Evolutionary conservation across 306 rosid genomes (phyloP).

Genomic region (Lathyrus aphaca): DNA sequence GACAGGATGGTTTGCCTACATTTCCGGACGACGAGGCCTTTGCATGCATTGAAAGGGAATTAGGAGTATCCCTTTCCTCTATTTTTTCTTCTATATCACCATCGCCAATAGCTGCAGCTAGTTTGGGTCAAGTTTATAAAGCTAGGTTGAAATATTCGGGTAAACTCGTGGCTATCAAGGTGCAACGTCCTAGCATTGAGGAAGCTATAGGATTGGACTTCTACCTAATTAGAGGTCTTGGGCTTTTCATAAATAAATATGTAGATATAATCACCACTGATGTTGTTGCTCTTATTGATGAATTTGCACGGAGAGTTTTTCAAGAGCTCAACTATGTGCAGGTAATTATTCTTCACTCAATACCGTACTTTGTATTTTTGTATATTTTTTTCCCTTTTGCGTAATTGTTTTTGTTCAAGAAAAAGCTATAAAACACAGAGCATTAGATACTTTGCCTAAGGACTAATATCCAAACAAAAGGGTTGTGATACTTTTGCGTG

Average conservation of each 20-base stretch:
- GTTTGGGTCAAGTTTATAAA: conserved; percentile 94
- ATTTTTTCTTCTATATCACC: conserved; percentile 74
- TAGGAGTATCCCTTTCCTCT: conserved; percentile 68
- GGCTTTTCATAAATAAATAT: conserved; percentile 74
- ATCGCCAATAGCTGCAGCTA: conserved; percentile 89
- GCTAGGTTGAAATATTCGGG: conserved; percentile 70
- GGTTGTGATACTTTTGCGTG: too few species aligned
- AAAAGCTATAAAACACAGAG: not conserved
- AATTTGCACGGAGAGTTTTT: conserved; percentile 87
- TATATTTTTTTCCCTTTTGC: conserved; percentile 3
- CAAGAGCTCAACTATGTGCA: conserved; percentile 96
- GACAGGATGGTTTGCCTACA: conserved; percentile 85
- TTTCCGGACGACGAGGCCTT: conserved; percentile 89
- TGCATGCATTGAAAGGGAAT: conserved; percentile 76
- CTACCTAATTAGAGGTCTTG: conserved; percentile 77
- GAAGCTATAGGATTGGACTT: conserved; percentile 92
- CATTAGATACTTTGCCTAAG: not conserved
- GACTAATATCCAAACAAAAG: too few species aligned
- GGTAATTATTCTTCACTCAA: conserved; percentile 48
- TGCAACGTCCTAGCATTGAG: conserved; percentile 90
- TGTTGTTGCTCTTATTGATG: conserved; percentile 85
- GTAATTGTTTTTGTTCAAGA: not conserved
- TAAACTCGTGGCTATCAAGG: conserved; percentile 78
- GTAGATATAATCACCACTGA: conserved; percentile 77
- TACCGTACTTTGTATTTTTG: conserved; percentile 1